Percentiles rank a stretch among this genome's conserved stretches.
These are phyloP conservation scores for Diaporthe nobilis DNA, from an alignment of 2,329 filamentous ascomycete species.

Conservation along the genomic window DNA sequence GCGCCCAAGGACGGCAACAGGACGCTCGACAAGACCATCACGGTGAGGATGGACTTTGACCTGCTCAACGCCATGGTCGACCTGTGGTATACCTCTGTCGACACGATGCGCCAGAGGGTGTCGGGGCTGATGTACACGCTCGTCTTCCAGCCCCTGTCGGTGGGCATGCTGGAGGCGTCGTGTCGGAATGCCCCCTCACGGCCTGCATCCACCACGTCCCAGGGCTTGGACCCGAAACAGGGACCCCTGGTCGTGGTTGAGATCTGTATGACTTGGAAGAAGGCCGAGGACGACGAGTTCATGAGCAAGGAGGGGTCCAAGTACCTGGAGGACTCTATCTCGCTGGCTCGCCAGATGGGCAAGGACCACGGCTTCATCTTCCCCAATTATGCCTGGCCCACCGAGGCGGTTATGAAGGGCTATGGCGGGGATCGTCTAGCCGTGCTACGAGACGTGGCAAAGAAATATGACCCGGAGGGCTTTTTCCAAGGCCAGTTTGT, in stretches of 20 bases:
- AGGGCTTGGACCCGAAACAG: slow-evolving; percentile 12
- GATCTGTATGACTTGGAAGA: slow-evolving; percentile 25
- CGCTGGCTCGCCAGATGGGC: slow-evolving; percentile 1
- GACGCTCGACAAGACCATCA: slow-evolving; percentile 33
- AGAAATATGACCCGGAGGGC: slow-evolving; percentile 23
- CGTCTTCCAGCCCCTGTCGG: slow-evolving; percentile 25
- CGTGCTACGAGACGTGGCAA: background rate
- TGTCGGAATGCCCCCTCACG: background rate
- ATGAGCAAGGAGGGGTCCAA: slow-evolving; percentile 14
- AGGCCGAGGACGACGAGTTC: slow-evolving; percentile 26
- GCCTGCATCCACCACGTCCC: slow-evolving; percentile 10
- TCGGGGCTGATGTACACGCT: slow-evolving; percentile 31
- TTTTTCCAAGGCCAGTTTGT: slow-evolving; percentile 34
- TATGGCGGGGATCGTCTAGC: slow-evolving; percentile 24
- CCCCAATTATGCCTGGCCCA: slow-evolving; percentile 32
- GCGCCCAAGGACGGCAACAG: background rate
- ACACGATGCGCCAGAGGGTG: slow-evolving; percentile 20
- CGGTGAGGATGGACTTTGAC: slow-evolving; percentile 26
- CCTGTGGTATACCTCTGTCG: slow-evolving; percentile 25
- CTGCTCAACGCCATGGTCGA: slow-evolving; percentile 28
- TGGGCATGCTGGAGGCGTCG: slow-evolving; percentile 15
- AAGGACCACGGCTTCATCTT: slow-evolving; percentile 25
- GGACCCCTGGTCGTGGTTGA: slow-evolving; percentile 15
- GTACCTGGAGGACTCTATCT: slow-evolving; percentile 1
- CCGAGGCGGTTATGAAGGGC: slow-evolving; percentile 11